Base-by-base conservation (phyloP, 2,329 filamentous ascomycete genomes). In the Lecanosticta acicola region DNA sequence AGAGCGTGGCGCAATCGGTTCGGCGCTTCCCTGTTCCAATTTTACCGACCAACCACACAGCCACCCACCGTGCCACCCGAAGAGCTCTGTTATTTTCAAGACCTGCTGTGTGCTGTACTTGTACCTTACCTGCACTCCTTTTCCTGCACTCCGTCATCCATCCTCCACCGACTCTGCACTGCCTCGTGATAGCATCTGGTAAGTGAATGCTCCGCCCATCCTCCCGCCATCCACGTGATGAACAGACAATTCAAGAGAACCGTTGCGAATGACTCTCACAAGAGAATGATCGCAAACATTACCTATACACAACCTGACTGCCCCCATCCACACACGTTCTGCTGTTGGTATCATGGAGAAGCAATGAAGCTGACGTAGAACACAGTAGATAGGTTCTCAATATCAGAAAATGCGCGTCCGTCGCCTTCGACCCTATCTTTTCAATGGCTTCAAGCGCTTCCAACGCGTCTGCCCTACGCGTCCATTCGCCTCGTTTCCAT, bases 221-320 rank as follows among this genome's bases (percentile, higher is more conserved):
- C 20, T 32, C 33, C 34, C 21, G 29, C 20, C 11, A 29, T 29
- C 18, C 35, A 38, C 40, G 53, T 51, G 53, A 59, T 57, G 56
- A 59, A 37, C 45, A 45, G 34, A 49, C 42, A 53, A 51, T 53
- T 53, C 58, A 54, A 54, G 70, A 81, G 79, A 83, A 83, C 80
- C 80, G 80, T 80, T 83, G 80, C 79, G 78, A 76, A 77, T 80
- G 78, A 82, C 72, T 71, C 60, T 62, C 59, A 29, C 55, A 66
- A 65, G 68, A 68, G 69, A 67, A 71, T 79, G 74, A 76, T 73
- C 71, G 70, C 65, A 66, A 63, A 63, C 58, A 59, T 63, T 57
- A 62, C 57, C 55, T 53, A 57, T 50, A 41, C 45, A 66, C 33
- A 19, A 46, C 21, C 38, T 42, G 39, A 46, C 26, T 3, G 38